Conservation (phyloP, 192 early-diverging fungal species). For the Haplosporangium gracile region DNA sequence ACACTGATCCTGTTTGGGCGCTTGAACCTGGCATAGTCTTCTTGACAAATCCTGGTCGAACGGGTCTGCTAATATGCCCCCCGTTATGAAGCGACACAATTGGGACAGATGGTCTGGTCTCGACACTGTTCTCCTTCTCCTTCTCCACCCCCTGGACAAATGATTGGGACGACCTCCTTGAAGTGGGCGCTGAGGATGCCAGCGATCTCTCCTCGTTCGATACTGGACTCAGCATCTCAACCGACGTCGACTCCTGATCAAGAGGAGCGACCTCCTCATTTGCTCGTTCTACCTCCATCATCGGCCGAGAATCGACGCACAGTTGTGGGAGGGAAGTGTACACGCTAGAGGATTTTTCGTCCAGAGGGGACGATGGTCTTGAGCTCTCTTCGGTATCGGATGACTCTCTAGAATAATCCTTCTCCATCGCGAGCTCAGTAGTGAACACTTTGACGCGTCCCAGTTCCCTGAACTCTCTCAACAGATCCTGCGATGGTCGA, state of each 20-base stretch:
- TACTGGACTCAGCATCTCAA: background rate
- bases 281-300: background rate
- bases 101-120: background rate
- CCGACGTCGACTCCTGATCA: background rate
- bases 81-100: background rate
- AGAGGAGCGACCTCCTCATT: background rate
- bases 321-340: background rate
- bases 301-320: background rate
- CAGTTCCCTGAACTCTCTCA: conserved; percentile 49
- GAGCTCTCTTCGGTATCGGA: conserved; percentile 18
- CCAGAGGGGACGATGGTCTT: background rate
- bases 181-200: conserved; percentile 8
- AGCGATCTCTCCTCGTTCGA: background rate
- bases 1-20: background rate
- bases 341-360: background rate
- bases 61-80: background rate
- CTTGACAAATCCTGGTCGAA: conserved; percentile 11
- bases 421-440: conserved; percentile 9
- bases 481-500: conserved; percentile 36
- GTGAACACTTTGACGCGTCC: conserved; percentile 42
- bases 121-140: conserved; percentile 29
- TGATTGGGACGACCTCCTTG: conserved; percentile 17
- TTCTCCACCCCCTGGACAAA: conserved; percentile 5
- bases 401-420: background rate
- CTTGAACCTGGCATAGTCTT: background rate